phyloP scores from a whole-genome alignment of 768 basidiomycete genomes.

The Lactarius indigo region DNA sequence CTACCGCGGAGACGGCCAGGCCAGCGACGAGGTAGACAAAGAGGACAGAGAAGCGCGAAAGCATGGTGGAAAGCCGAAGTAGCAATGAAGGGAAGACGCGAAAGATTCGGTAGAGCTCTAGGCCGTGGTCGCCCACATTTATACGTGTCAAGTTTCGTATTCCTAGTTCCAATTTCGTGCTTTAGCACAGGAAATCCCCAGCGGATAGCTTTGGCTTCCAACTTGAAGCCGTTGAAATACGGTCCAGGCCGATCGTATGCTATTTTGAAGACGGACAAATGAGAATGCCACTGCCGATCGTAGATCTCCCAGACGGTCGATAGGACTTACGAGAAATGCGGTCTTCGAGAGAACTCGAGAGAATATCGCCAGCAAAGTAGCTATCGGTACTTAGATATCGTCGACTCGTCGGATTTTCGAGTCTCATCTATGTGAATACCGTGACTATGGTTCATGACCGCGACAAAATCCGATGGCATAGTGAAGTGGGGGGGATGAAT shows the following conservation, averaged over 20 bases:
- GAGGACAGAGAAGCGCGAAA: slow-evolving; percentile 16
- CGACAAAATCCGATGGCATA: neutral
- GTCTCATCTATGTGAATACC: neutral
- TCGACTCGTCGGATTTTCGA: neutral
- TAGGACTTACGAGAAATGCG: neutral
- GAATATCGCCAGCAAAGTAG: neutral
- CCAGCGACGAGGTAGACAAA: slow-evolving; percentile 15
- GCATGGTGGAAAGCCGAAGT: slow-evolving; percentile 15
- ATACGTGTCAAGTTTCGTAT: slow-evolving; percentile 6
- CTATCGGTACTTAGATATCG: neutral
- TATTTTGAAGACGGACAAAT: neutral
- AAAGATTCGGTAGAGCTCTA: slow-evolving; percentile 8
- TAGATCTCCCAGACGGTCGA: neutral
- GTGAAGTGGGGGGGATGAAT: neutral
- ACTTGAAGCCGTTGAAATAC: neutral
- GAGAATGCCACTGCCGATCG: neutral
- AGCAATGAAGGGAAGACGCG: neutral
- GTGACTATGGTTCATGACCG: too few relatives aligned
- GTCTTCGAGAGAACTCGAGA: neutral
- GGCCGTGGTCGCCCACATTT: neutral
- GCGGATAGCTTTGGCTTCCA: neutral
- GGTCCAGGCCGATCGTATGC: neutral
- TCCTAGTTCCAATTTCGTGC: slow-evolving; percentile 1
- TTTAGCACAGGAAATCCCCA: neutral
- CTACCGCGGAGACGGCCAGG: slow-evolving; percentile 9